Evolutionary conservation across 257 asterid species (phyloP).

Genomic region (Primulina tabacum): DNA sequence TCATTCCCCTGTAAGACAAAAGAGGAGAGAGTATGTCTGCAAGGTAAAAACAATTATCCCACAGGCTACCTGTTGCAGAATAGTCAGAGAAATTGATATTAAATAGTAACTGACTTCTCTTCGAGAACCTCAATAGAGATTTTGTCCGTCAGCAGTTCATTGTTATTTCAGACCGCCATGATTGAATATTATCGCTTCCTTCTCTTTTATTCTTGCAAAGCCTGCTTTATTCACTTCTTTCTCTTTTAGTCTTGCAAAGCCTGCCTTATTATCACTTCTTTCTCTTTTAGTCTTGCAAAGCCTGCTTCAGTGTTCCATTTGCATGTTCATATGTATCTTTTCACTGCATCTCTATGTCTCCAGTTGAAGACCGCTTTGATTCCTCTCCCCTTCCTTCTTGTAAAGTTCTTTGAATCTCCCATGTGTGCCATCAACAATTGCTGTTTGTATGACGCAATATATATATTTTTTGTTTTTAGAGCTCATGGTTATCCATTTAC

Average conservation of each 20-base stretch:
- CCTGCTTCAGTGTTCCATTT: constrained; percentile 20
- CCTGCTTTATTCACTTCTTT: constrained; percentile 15
- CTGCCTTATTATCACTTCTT: constrained; percentile 13
- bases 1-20: constrained; percentile 80
- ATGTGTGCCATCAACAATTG: constrained; percentile 6
- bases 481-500: constrained; percentile 4
- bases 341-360: constrained; percentile 19
- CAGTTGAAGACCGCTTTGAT: constrained; percentile 22
- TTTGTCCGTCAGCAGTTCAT: constrained; percentile 17
- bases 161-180: constrained; percentile 19
- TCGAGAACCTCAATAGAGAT: constrained; percentile 23
- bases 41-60: constrained; percentile 69
- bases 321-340: constrained; percentile 20
- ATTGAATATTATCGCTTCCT: constrained; percentile 23
- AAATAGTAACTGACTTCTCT: constrained; percentile 20
- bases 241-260: constrained; percentile 20
- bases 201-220: constrained; percentile 19
- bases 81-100: constrained; percentile 32
- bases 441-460: background rate
- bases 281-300: constrained; percentile 19
- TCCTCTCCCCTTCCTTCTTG: constrained; percentile 18
- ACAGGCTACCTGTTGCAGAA: constrained; percentile 47
- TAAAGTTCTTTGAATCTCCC: constrained; percentile 21
- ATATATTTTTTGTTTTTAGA: constrained; percentile 2
- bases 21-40: constrained; percentile 91